A percentile compares a stretch with the other conserved stretches of the same genome.
These are phyloP conservation scores for Hemisphaericaspora subhashii DNA, from an alignment of 1,139 yeast species.

Conservation along the genomic window DNA sequence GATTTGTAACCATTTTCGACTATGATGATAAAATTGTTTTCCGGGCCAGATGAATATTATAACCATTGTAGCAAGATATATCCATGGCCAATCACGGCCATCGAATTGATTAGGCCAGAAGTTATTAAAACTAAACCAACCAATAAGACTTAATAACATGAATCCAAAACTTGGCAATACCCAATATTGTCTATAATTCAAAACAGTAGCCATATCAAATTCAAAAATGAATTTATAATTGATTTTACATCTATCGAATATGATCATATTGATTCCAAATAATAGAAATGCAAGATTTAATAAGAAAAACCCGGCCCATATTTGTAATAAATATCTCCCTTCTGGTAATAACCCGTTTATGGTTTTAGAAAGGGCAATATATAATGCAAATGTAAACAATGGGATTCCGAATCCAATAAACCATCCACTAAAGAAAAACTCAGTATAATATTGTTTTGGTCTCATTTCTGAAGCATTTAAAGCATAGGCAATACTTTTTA, in stretches of 20 bases:
- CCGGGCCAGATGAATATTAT: constrained; percentile 65
- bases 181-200: constrained; percentile 65
- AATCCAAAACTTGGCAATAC: constrained; percentile 62
- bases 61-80: constrained; percentile 59
- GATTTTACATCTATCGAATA: constrained; percentile 74
- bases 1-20: constrained; percentile 73
- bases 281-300: constrained; percentile 57
- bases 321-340: constrained; percentile 65
- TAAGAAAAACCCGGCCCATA: constrained; percentile 90
- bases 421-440: constrained; percentile 61
- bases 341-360: constrained; percentile 43
- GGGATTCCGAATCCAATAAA: constrained; percentile 73
- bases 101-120: constrained; percentile 63
- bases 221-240: constrained; percentile 93
- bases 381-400: constrained; percentile 52
- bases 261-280: constrained; percentile 66
- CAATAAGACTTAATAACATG: constrained; percentile 56
- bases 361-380: constrained; percentile 47
- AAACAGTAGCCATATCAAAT: constrained; percentile 69
- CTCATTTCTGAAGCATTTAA: constrained; percentile 32
- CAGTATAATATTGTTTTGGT: constrained; percentile 33
- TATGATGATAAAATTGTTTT: constrained; percentile 47
- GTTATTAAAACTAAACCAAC: constrained; percentile 74
- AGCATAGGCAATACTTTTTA: constrained; percentile 51
- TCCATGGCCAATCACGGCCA: constrained; percentile 80